Base-by-base conservation (phyloP, 257 asterid species). In the Knoxia roxburghii region DNA sequence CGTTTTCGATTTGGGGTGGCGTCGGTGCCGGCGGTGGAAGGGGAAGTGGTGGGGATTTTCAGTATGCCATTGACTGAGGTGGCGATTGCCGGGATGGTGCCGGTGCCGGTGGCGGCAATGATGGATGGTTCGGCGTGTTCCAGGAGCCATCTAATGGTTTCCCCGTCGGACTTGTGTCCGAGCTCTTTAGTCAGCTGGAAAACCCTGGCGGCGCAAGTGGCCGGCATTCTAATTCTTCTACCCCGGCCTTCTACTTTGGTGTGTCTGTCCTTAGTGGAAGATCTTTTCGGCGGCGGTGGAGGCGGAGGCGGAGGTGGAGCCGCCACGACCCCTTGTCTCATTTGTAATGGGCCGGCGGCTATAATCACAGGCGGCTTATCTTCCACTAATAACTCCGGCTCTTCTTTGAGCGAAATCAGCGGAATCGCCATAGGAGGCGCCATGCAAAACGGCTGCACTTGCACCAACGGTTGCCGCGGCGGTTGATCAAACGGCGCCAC, bases 81-180 rank as follows among this genome's bases (percentile, higher is more conserved):
- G 64, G 95, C 89, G 33, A 87, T 85, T 40, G 95, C 86, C 58
- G 95, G 95, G 69, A 83, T 73, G 6, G 91, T 87, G 3, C 91
- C 91, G 2, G 91, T 85, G 0, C 95, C 89, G 15, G 92, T 85
- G 46, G 92, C 95, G 67, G 87, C 82, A 57, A 83, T 75, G 79
- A 80, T 86, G 40, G 94, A 76, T 1, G 94, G 94, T 73, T 86
- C 89, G 18, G 96, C 88, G 26, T 73, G 86, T 43, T 88, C 84
- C 45, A 88, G 52, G 35, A 88, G 81, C 96, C 94, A 88, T 5
- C 87, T 86, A 48, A 88, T 84, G 75, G 96, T 88, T 69, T 88
- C 91, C 45, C 96, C 94, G 68, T 86, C 96, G 68, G 91, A 82
- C 75, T 86, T 86, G 82, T 86, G 93, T 72, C 94, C 91, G 37